These are phyloP conservation scores for Camelina sativa DNA, from an alignment of 345 rosid species.

Conservation along the genomic window DNA sequence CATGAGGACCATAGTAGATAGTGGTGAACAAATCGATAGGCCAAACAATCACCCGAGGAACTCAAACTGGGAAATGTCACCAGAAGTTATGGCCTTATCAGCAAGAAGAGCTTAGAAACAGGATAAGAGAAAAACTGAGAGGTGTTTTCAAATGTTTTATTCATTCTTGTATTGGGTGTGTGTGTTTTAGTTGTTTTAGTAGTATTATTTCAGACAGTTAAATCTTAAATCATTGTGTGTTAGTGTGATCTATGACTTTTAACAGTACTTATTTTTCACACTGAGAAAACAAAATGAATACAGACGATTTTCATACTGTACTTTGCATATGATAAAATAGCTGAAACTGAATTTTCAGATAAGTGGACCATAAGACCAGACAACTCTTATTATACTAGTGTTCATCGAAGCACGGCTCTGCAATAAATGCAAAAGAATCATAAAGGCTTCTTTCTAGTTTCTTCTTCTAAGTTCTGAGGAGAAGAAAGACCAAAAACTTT, in stretches of 20 bases:
- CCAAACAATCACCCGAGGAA: slow-evolving; percentile 66
- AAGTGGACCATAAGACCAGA: slow-evolving; percentile 41
- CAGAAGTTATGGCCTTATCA: slow-evolving; percentile 86
- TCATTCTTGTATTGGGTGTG: slow-evolving; percentile 15
- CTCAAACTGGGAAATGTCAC: slow-evolving; percentile 69
- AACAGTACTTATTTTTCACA: slow-evolving; percentile 23
- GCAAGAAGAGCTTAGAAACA: slow-evolving; percentile 52
- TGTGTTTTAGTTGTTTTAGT: slow-evolving; percentile 15
- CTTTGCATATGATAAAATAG: slow-evolving; percentile 1
- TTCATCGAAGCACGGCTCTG: slow-evolving; percentile 38
- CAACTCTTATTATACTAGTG: slow-evolving; percentile 27
- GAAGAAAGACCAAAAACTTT: neutral
- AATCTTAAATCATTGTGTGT: slow-evolving; percentile 26
- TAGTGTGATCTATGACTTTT: slow-evolving; percentile 12
- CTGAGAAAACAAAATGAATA: slow-evolving; percentile 30
- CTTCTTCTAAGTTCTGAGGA: slow-evolving; percentile 4
- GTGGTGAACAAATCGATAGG: slow-evolving; percentile 54
- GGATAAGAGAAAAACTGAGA: neutral
- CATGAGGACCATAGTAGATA: slow-evolving; percentile 51
- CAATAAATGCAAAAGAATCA: slow-evolving; percentile 31
- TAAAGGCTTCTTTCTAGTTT: slow-evolving; percentile 12
- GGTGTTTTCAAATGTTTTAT: slow-evolving; percentile 16
- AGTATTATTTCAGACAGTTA: slow-evolving; percentile 19
- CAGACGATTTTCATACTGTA: slow-evolving; percentile 21
- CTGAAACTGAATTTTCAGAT: slow-evolving; percentile 32